Evolutionary conservation across 2,329 filamentous ascomycete species (phyloP).

Genomic region (Penicillium digitatum): DNA sequence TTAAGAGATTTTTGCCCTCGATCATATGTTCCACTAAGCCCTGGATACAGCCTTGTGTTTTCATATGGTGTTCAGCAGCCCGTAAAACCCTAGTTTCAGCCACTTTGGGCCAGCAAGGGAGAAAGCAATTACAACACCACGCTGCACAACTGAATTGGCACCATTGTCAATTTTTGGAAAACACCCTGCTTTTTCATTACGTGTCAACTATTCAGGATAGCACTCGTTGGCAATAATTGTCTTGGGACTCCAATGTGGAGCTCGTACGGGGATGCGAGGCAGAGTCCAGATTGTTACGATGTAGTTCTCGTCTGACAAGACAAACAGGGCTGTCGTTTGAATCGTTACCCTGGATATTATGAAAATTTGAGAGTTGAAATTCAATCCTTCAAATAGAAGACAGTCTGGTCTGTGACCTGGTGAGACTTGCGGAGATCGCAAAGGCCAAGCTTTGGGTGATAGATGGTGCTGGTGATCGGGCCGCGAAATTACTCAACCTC

Average conservation of each 20-base stretch:
- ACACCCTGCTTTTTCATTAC: conserved; percentile 2
- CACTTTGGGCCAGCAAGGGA: conserved; percentile 22
- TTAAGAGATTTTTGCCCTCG: neutral
- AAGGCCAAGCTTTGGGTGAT: conserved; percentile 9
- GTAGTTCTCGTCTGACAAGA: neutral
- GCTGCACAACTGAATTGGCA: neutral
- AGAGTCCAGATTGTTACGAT: neutral
- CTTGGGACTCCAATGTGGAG: neutral
- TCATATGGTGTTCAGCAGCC: conserved; percentile 3
- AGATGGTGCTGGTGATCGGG: conserved; percentile 5
- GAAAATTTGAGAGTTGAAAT: neutral
- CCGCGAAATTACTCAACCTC: conserved; percentile 11
- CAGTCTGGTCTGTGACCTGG: neutral
- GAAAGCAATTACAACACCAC: neutral
- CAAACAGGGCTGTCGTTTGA: neutral
- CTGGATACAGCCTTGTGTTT: conserved; percentile 16
- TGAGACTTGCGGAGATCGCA: neutral
- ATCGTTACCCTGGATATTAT: neutral
- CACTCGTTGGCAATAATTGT: conserved; percentile 14
- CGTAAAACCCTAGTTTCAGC: conserved; percentile 12
- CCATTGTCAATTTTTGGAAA: neutral
- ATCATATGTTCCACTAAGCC: neutral
- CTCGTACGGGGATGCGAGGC: neutral
- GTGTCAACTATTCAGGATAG: conserved; percentile 3
- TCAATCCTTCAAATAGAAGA: neutral